Evolutionary conservation across 1,139 yeast genomes (phyloP).

Genomic region (Yamadazyma kanchanaburiensis): DNA sequence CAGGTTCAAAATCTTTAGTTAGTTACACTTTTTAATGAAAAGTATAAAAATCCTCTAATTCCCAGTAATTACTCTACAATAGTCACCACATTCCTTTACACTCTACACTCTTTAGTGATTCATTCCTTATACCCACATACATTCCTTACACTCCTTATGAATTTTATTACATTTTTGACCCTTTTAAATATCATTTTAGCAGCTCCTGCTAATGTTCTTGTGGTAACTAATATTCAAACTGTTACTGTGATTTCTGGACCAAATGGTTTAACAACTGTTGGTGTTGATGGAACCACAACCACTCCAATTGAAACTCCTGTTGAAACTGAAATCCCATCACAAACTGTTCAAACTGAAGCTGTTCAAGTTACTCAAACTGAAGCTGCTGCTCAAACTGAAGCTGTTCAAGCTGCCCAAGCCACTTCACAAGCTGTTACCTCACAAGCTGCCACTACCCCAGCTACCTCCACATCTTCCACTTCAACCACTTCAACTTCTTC

Average conservation of each 20-base stretch:
- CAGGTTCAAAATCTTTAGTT: constrained; percentile 2
- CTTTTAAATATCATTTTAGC: constrained; percentile 9
- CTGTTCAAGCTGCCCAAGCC: constrained; percentile 7
- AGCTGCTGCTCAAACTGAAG: constrained; percentile 10
- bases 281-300: constrained; percentile 5
- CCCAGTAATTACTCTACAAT: not conserved
- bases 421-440: constrained; percentile 20
- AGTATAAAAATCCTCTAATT: not conserved
- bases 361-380: constrained; percentile 11
- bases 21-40: constrained; percentile 2
- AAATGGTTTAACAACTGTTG: constrained; percentile 11
- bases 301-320: constrained; percentile 10
- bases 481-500: constrained; percentile 11
- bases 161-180: constrained; percentile 7
- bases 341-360: constrained; percentile 10
- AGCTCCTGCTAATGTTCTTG: constrained; percentile 14
- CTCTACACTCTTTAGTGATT: not conserved
- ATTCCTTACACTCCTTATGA: constrained; percentile 9
- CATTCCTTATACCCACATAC: no score
- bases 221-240: constrained; percentile 11
- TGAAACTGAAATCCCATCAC: constrained; percentile 9
- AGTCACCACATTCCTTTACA: constrained; percentile 2
- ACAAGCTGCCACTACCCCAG: constrained; percentile 12
- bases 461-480: constrained; percentile 18
- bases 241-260: constrained; percentile 12